Evolutionary conservation across 1,284 basidiomycete genomes (phyloP).

Genomic region (Leccinum subrobustum): DNA sequence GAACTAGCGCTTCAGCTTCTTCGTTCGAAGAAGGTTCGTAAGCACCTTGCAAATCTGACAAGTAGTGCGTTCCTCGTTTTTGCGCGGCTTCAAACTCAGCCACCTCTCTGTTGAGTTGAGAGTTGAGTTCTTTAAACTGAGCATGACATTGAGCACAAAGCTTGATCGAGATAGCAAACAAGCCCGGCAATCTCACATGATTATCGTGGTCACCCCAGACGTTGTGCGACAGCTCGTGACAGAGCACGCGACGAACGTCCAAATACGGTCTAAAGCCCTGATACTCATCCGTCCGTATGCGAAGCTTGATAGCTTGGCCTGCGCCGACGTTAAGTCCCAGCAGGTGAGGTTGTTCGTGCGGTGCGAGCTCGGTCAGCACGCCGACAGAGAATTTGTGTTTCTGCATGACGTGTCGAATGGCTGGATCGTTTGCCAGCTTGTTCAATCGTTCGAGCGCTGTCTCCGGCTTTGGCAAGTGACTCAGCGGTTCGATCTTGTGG

Average conservation of each 20-base stretch:
- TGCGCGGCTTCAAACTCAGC: conserved; percentile 59
- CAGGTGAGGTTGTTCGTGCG: conserved; percentile 68
- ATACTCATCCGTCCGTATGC: conserved; percentile 66
- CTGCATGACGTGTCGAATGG: conserved; percentile 68
- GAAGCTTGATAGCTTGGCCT: conserved; percentile 63
- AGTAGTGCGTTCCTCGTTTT: conserved; percentile 52
- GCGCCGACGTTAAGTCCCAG: conserved; percentile 69
- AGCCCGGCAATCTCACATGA: conserved; percentile 46
- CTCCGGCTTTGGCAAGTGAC: conserved; percentile 61
- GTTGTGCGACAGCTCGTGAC: conserved; percentile 78
- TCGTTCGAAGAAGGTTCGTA: conserved; percentile 54
- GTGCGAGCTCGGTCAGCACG: conserved; percentile 70
- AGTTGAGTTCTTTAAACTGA: conserved; percentile 74
- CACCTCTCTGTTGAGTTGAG: conserved; percentile 70
- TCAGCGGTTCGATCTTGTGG: conserved; percentile 58
- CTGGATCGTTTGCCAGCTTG: conserved; percentile 64
- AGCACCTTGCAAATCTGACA: conserved; percentile 40
- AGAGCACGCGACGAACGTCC: conserved; percentile 65
- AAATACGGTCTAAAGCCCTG: conserved; percentile 69
- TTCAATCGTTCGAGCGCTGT: conserved; percentile 52
- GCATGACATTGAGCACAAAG: conserved; percentile 18
- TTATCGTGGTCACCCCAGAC: conserved; percentile 70
- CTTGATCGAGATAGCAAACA: not conserved
- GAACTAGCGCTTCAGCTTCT: conserved; percentile 50
- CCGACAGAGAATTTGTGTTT: conserved; percentile 64